phyloP scores from a whole-genome alignment of 768 basidiomycete genomes.

The Rhizopogon vinicolor region DNA sequence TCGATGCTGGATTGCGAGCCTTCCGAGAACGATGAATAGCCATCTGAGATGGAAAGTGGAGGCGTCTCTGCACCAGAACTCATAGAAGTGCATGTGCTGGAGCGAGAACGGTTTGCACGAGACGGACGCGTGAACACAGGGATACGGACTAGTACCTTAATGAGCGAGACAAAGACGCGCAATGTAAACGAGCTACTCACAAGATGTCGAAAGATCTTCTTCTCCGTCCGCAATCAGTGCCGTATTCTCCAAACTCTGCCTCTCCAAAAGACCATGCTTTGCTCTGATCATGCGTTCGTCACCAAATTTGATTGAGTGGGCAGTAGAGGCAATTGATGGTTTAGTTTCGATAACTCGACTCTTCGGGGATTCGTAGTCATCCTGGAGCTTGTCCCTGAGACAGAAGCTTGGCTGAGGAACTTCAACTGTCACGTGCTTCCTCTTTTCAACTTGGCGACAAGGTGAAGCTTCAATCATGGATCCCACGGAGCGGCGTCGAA shows the following conservation, averaged over 20 bases:
- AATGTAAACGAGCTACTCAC: slow-evolving; percentile 32
- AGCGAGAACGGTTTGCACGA: slow-evolving; percentile 49
- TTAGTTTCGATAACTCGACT: slow-evolving; percentile 48
- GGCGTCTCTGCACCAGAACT: slow-evolving; percentile 70
- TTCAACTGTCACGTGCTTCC: slow-evolving; percentile 39
- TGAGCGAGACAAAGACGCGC: neutral
- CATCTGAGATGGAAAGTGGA: slow-evolving; percentile 64
- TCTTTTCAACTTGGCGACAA: slow-evolving; percentile 60
- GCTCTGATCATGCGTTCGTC: slow-evolving; percentile 66
- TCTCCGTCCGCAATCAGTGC: slow-evolving; percentile 64
- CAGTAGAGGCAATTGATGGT: slow-evolving; percentile 62
- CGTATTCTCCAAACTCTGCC: slow-evolving; percentile 65
- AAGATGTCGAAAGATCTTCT: slow-evolving; percentile 38
- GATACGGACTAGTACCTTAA: slow-evolving; percentile 31
- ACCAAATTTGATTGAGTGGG: slow-evolving; percentile 55
- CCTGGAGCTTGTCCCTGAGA: slow-evolving; percentile 19
- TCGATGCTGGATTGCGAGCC: slow-evolving; percentile 80
- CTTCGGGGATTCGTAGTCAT: slow-evolving; percentile 33
- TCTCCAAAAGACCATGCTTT: slow-evolving; percentile 54
- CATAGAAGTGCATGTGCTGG: slow-evolving; percentile 57
- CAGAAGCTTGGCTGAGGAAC: slow-evolving; percentile 28
- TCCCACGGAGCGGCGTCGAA: slow-evolving; percentile 62
- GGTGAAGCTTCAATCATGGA: slow-evolving; percentile 69
- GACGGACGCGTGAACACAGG: slow-evolving; percentile 57
- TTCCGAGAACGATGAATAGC: slow-evolving; percentile 59